Conservation (phyloP, 192 early-diverging fungal species). For the Linnemannia hyalina region DNA sequence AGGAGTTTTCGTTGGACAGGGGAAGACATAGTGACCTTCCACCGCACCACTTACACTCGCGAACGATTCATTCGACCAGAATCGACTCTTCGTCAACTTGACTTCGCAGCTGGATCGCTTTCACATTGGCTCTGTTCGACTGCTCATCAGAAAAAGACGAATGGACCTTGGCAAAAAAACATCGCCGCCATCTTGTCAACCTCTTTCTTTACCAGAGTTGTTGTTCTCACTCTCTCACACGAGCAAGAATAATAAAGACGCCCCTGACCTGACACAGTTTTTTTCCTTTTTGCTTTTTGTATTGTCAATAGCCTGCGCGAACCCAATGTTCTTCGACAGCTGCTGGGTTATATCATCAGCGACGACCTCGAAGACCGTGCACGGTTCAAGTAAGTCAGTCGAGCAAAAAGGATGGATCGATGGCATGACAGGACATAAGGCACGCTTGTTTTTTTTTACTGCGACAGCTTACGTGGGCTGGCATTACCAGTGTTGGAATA, state of each 20-base stretch:
- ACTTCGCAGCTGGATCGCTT: not conserved
- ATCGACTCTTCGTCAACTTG: not conserved
- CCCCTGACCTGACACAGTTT: not conserved
- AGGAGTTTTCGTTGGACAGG: not conserved
- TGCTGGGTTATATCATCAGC: constrained; percentile 84
- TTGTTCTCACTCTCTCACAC: not conserved
- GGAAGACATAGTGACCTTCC: not conserved
- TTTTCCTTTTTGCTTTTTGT: not conserved
- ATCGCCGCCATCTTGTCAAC: not conserved
- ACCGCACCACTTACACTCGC: not conserved
- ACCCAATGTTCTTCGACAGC: constrained; percentile 76
- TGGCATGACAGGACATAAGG: not conserved
- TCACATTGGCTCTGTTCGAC: not conserved
- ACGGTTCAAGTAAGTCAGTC: constrained; percentile 73
- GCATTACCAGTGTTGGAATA: not conserved
- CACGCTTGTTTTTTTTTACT: not conserved
- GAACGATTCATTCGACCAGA: not conserved
- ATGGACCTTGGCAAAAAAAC: constrained; percentile 50
- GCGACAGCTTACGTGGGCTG: not conserved
- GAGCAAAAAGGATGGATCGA: not conserved
- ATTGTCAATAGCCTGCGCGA: constrained; percentile 71
- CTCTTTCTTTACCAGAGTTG: not conserved
- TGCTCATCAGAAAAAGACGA: not conserved
- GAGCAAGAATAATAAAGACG: not conserved
- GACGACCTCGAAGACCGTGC: constrained; percentile 85